These are phyloP conservation scores for Penicillium odoratum DNA, from an alignment of 495 filamentous ascomycete species.

Conservation along the genomic window DNA sequence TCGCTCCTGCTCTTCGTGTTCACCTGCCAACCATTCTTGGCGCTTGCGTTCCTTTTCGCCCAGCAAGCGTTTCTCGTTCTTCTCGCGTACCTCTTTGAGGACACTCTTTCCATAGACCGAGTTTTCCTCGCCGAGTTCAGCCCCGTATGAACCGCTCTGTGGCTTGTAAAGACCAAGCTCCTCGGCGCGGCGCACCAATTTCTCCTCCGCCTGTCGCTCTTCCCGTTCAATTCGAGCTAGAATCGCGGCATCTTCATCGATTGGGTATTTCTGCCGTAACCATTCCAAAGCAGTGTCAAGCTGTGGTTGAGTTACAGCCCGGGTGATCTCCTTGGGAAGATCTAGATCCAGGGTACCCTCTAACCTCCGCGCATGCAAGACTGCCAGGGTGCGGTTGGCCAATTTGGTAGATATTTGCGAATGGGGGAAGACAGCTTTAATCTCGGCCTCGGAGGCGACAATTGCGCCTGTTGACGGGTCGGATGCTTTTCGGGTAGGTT, in stretches of 20 bases:
- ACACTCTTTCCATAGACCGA: conserved; percentile 46
- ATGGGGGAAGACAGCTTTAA: conserved; percentile 63
- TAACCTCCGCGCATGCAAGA: conserved; percentile 72
- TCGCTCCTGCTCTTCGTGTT: conserved; percentile 41
- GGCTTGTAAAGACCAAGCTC: conserved; percentile 52
- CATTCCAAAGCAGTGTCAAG: conserved; percentile 60
- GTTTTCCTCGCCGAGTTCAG: conserved; percentile 41
- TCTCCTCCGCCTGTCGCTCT: conserved; percentile 41
- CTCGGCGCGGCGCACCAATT: conserved; percentile 45
- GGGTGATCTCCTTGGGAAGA: conserved; percentile 44
- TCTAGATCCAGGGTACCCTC: conserved; percentile 69
- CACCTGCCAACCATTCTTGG: conserved; percentile 45
- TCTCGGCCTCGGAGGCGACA: conserved; percentile 51
- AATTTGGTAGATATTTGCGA: conserved; percentile 41
- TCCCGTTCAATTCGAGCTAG: conserved; percentile 62
- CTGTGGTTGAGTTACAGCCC: conserved; percentile 34
- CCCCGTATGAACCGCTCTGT: conserved; percentile 44
- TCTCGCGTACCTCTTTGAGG: conserved; percentile 48
- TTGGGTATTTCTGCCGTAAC: conserved; percentile 63
- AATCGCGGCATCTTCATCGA: conserved; percentile 73
- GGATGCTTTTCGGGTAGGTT: conserved; percentile 11
- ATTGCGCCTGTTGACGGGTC: conserved; percentile 16
- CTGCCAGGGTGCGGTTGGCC: conserved; percentile 65
- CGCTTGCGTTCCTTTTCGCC: conserved; percentile 51
- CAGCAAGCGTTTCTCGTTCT: conserved; percentile 46